A percentile compares a stretch with the other conserved stretches of the same genome.
phyloP scores from a whole-genome alignment of 163 green algal species.

The Coccomyxa subellipsoidea region DNA sequence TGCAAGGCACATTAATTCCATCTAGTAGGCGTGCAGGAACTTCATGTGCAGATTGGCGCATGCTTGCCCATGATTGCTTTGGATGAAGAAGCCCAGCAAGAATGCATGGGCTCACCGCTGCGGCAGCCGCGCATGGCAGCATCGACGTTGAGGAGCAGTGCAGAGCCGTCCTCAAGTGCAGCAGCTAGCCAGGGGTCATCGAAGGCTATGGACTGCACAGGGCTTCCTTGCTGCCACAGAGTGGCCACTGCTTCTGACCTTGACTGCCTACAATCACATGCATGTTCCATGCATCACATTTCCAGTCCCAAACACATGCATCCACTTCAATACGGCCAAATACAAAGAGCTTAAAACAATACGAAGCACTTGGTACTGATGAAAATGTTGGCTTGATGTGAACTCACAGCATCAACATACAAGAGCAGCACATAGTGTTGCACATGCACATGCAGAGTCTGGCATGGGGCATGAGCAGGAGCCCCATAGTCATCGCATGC shows the following conservation, averaged over 20 bases:
- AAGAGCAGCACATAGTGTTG: too few relatives aligned
- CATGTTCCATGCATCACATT: not conserved
- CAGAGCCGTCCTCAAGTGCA: slow-evolving; percentile 18
- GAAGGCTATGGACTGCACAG: slow-evolving; percentile 2
- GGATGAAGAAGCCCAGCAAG: not conserved
- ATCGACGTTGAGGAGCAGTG: slow-evolving; percentile 21
- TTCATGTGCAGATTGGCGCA: not conserved
- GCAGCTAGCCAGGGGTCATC: slow-evolving; percentile 32
- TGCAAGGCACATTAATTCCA: too few relatives aligned
- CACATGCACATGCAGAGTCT: too few relatives aligned
- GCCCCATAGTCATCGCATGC: too few relatives aligned
- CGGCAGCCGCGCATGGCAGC: slow-evolving; percentile 13
- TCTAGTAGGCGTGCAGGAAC: too few relatives aligned
- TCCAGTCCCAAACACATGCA: too few relatives aligned
- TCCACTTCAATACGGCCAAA: too few relatives aligned
- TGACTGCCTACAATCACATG: slow-evolving; percentile 5
- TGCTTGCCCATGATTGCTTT: not conserved
- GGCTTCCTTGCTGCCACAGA: slow-evolving; percentile 14
- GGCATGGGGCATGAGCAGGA: too few relatives aligned
- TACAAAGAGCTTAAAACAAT: too few relatives aligned
- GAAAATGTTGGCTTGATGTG: too few relatives aligned
- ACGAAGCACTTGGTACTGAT: too few relatives aligned
- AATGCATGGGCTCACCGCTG: not conserved
- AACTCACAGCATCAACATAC: too few relatives aligned
- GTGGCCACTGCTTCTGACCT: slow-evolving; percentile 8